Evolutionary conservation across 2,329 filamentous ascomycete genomes (phyloP).

Genomic region (Cordyceps fumosorosea): DNA sequence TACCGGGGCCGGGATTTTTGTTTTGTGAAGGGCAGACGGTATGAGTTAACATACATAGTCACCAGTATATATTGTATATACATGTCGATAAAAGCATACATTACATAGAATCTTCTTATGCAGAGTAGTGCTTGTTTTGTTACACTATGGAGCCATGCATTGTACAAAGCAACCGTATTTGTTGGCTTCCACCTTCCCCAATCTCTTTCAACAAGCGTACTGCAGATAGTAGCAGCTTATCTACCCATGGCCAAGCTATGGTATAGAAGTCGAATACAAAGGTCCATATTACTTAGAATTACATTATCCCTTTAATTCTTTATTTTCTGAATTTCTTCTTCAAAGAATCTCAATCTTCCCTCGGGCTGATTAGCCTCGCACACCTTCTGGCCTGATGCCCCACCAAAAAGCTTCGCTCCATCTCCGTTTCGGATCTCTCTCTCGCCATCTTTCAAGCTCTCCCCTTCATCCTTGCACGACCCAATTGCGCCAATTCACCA

Average conservation of each 20-base stretch:
- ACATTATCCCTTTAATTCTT: no score
- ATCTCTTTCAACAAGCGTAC: no score
- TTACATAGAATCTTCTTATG: background rate
- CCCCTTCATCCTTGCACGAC: background rate
- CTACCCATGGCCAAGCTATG: no score
- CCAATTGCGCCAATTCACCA: background rate
- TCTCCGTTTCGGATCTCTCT: background rate
- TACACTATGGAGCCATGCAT: no score
- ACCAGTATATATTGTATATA: background rate
- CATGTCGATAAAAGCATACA: background rate
- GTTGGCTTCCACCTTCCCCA: no score
- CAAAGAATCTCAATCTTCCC: no score
- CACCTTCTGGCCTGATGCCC: slow-evolving; percentile 3
- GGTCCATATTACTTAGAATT: no score
- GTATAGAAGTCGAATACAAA: no score
- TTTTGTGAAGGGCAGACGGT: background rate
- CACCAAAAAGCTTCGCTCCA: slow-evolving; percentile 1
- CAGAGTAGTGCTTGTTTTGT: no score
- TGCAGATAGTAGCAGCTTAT: no score
- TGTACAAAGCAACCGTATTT: no score
- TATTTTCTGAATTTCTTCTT: no score
- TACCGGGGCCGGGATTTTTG: background rate
- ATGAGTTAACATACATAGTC: background rate
- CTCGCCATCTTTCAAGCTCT: background rate
- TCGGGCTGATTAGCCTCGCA: background rate